Conservation (phyloP, 1,284 basidiomycete genomes). For the Tilletiopsis washingtonensis region DNA sequence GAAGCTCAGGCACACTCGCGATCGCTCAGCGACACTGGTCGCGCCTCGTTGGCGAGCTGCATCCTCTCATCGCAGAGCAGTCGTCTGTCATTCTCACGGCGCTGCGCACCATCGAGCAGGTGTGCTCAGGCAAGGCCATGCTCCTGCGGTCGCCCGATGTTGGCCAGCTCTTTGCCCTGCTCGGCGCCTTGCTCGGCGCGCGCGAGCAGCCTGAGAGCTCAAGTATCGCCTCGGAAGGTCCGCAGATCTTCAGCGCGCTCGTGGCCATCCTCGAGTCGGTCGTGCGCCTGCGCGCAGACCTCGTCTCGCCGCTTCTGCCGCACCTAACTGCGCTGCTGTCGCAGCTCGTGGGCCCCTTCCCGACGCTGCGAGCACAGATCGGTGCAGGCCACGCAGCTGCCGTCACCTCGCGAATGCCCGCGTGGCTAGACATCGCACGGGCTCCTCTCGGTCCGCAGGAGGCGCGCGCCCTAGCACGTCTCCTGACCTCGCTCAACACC, state of each 20-base stretch:
- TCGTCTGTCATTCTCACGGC: too few relatives aligned
- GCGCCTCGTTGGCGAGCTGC: too few relatives aligned
- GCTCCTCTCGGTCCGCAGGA: not conserved
- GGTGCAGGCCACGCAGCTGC: not conserved
- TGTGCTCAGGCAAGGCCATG: not conserved
- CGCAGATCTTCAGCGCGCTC: not conserved
- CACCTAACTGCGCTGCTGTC: slow-evolving; percentile 5
- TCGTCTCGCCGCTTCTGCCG: slow-evolving; percentile 17
- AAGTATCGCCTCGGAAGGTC: too few relatives aligned
- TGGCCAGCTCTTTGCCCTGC: not conserved
- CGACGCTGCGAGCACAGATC: not conserved
- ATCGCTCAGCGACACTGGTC: too few relatives aligned
- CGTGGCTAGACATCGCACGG: not conserved
- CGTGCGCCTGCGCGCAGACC: slow-evolving; percentile 15
- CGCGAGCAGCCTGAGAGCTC: too few relatives aligned
- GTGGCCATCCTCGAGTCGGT: not conserved
- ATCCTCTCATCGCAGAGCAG: too few relatives aligned
- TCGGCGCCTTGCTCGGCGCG: slow-evolving; percentile 3
- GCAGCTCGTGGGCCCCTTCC: not conserved
- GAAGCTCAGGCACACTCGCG: too few relatives aligned
- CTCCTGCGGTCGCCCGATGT: not conserved
- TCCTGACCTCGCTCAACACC: not conserved
- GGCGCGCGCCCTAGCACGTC: not conserved
- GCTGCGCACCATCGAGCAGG: not conserved
- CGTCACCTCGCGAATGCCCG: not conserved